Conservation (phyloP, 2,329 filamentous ascomycete genomes). For the Sclerotinia trifoliorum region DNA sequence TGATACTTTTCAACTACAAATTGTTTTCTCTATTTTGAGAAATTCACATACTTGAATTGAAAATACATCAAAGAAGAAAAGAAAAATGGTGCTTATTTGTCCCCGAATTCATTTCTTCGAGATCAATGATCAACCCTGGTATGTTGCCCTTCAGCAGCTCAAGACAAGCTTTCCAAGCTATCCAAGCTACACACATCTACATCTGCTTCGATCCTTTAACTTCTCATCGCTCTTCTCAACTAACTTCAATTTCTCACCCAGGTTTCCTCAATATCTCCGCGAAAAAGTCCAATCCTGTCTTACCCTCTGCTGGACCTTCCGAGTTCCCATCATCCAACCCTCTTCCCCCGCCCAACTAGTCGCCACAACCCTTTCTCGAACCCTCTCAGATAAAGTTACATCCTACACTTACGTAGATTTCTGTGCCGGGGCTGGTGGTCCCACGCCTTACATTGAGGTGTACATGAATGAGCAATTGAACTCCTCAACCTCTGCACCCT, state of each 20-base stretch:
- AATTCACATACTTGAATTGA: neutral
- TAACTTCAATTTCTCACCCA: conserved; percentile 37
- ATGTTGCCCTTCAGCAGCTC: conserved; percentile 31
- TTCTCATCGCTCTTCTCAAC: neutral
- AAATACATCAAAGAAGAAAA: neutral
- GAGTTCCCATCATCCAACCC: conserved; percentile 56
- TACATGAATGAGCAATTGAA: conserved; percentile 52
- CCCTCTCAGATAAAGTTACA: conserved; percentile 49
- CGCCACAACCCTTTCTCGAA: conserved; percentile 53
- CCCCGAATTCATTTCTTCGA: conserved; percentile 65
- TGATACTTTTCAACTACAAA: neutral
- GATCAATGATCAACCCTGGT: conserved; percentile 67
- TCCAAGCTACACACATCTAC: neutral
- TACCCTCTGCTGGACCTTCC: conserved; percentile 60
- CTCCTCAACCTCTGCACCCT: conserved; percentile 30
- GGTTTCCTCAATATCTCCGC: conserved; percentile 66
- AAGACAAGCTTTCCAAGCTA: conserved; percentile 7
- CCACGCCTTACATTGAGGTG: conserved; percentile 62
- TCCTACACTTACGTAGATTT: conserved; percentile 70
- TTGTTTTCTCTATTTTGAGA: too few relatives aligned
- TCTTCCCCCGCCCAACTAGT: conserved; percentile 59
- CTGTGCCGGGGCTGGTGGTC: conserved; percentile 71
- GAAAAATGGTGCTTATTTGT: conserved; percentile 49
- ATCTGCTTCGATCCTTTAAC: neutral
- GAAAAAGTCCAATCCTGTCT: conserved; percentile 64